Percentiles rank a stretch among this genome's conserved stretches.
phyloP scores from a whole-genome alignment of 2,329 filamentous ascomycete species.

The Penicillium sp. region DNA sequence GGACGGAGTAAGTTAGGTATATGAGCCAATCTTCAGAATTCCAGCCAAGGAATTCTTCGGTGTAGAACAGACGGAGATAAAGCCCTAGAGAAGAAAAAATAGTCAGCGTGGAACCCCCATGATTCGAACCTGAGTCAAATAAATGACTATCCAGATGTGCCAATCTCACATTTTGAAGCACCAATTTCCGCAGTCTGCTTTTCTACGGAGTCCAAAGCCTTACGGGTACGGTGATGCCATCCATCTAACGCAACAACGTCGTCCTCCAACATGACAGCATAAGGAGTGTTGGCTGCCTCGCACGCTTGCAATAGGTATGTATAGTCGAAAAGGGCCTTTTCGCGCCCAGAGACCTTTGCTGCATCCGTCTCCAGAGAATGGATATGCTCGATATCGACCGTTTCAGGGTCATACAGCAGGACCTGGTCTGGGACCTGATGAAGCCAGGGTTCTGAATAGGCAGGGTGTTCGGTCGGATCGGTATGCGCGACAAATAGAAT shows the following conservation, averaged over 20 bases:
- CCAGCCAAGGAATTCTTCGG: constrained; percentile 48
- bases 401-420: not conserved
- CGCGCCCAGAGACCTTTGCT: not conserved
- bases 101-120: not conserved
- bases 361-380: not conserved
- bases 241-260: not conserved
- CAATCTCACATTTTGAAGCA: not conserved
- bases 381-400: not conserved
- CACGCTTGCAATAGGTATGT: not conserved
- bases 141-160: not conserved
- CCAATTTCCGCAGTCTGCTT: not conserved
- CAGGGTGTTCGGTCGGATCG: not conserved
- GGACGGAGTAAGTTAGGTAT: constrained; percentile 38
- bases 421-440: not conserved
- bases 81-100: constrained; percentile 27
- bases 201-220: not conserved
- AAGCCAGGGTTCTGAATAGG: not conserved
- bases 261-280: not conserved
- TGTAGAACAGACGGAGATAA: constrained; percentile 50
- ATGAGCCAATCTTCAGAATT: constrained; percentile 43
- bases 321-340: not conserved
- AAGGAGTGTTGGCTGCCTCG: not conserved
- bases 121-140: not conserved
- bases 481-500: not conserved
- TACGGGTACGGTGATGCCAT: not conserved